Conservation (phyloP, 805 yeast genomes). For the Cyberlindnera sargentensis region DNA sequence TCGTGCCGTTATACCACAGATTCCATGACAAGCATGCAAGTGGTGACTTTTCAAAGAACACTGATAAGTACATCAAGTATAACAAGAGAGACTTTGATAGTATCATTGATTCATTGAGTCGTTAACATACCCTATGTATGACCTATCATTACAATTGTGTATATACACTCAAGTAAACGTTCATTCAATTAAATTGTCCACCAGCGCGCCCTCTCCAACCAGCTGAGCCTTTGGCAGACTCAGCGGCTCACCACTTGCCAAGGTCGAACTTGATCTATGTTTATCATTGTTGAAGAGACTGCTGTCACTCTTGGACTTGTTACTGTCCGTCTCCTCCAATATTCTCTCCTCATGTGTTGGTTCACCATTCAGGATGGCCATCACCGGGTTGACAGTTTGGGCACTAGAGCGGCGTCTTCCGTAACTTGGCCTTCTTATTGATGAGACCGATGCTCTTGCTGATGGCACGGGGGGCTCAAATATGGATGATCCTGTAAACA, state of each 20-base stretch:
- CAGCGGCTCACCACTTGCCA: no score
- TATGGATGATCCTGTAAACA: neutral
- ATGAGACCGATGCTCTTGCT: neutral
- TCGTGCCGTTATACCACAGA: slow-evolving; percentile 78
- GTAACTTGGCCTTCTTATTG: slow-evolving; percentile 1
- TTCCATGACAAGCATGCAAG: slow-evolving; percentile 70
- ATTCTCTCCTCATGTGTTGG: slow-evolving; percentile 1
- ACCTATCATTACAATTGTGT: no score
- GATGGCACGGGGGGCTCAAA: neutral
- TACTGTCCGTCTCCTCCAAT: slow-evolving; percentile 10
- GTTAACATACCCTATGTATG: neutral
- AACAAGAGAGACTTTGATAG: slow-evolving; percentile 40
- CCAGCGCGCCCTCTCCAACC: no score
- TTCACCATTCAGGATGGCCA: slow-evolving; percentile 8
- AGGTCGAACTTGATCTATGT: no score
- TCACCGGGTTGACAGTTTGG: slow-evolving; percentile 4
- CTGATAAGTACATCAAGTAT: slow-evolving; percentile 63
- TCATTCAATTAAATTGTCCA: no score
- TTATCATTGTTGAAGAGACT: slow-evolving; percentile 1
- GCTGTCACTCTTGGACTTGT: slow-evolving; percentile 10
- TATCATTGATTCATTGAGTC: slow-evolving; percentile 27
- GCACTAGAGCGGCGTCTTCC: slow-evolving; percentile 6
- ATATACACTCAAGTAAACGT: no score
- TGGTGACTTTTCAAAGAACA: slow-evolving; percentile 67
- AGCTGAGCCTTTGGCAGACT: no score